phyloP scores from a whole-genome alignment of 2,329 filamentous ascomycete genomes.

The Ustulina deusta region DNA sequence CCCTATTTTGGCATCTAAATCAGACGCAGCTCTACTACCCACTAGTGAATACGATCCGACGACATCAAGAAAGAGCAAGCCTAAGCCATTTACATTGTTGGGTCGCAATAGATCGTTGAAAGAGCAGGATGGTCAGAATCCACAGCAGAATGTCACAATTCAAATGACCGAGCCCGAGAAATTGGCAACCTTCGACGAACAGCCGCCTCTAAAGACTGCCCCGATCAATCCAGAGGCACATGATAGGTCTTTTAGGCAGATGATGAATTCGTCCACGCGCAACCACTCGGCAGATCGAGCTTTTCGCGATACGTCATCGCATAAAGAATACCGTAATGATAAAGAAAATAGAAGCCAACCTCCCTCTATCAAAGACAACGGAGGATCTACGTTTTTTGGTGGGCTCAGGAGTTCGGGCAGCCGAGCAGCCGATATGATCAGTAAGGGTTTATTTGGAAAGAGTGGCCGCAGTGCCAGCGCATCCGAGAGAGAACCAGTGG shows the following conservation, averaged over 20 bases:
- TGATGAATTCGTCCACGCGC: slow-evolving; percentile 73
- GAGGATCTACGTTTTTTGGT: slow-evolving; percentile 74
- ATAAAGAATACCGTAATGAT: slow-evolving; percentile 60
- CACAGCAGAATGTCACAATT: slow-evolving; percentile 52
- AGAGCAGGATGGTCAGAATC: slow-evolving; percentile 56
- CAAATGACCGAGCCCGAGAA: slow-evolving; percentile 55
- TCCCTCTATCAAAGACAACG: slow-evolving; percentile 70
- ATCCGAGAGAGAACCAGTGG: slow-evolving; percentile 70
- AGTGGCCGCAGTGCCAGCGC: slow-evolving; percentile 77
- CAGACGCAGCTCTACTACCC: slow-evolving; percentile 65
- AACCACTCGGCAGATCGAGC: slow-evolving; percentile 80
- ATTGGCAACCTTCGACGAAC: slow-evolving; percentile 52
- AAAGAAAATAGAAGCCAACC: slow-evolving; percentile 63
- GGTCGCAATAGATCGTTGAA: slow-evolving; percentile 65
- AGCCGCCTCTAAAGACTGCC: slow-evolving; percentile 68
- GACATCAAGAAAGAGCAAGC: slow-evolving; percentile 61
- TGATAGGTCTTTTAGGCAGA: slow-evolving; percentile 75
- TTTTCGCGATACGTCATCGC: slow-evolving; percentile 57
- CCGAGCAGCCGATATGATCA: slow-evolving; percentile 82
- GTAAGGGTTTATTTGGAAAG: slow-evolving; percentile 86
- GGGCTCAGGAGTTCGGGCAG: slow-evolving; percentile 79
- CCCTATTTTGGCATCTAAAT: slow-evolving; percentile 60
- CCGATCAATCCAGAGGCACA: slow-evolving; percentile 65
- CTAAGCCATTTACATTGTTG: slow-evolving; percentile 67
- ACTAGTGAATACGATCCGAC: slow-evolving; percentile 60